These are phyloP conservation scores for Pharnaceum exiguum DNA, from an alignment of 148 eudicot genomes.

Conservation along the genomic window DNA sequence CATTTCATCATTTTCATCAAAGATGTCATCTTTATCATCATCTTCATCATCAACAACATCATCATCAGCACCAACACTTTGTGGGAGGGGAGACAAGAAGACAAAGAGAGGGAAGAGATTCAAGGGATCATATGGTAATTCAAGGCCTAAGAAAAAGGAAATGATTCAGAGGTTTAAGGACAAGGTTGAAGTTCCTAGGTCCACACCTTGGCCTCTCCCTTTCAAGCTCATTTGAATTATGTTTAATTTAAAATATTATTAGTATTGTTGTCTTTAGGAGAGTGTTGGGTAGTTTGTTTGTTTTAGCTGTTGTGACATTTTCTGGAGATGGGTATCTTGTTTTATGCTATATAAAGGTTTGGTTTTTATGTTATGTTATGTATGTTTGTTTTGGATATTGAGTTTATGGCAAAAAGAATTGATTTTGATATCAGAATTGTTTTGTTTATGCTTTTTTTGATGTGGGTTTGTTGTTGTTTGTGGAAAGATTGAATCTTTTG, in stretches of 20 bases:
- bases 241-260: background rate
- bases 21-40: slow-evolving; percentile 7
- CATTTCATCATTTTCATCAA: slow-evolving; percentile 20
- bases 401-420: background rate
- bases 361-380: background rate
- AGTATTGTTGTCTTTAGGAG: background rate
- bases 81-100: slow-evolving; percentile 96
- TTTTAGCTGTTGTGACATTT: background rate
- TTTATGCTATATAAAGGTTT: background rate
- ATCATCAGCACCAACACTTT: slow-evolving; percentile 34
- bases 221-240: slow-evolving; percentile 66
- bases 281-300: background rate
- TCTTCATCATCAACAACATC: slow-evolving; percentile 14
- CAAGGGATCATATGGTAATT: slow-evolving; percentile 82
- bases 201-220: slow-evolving; percentile 99
- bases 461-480: background rate
- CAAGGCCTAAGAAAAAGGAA: slow-evolving; percentile 76
- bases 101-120: slow-evolving; percentile 92
- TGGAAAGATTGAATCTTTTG: background rate
- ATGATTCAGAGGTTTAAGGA: slow-evolving; percentile 78
- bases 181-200: slow-evolving; percentile 82
- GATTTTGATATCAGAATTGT: background rate
- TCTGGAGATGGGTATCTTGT: background rate
- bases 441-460: background rate
- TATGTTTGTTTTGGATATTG: slow-evolving; percentile 7